Percentiles rank a stretch among this genome's conserved stretches.
These are phyloP conservation scores for Tanozyma kutaoensis DNA, from an alignment of 805 yeast genomes.

Conservation along the genomic window DNA sequence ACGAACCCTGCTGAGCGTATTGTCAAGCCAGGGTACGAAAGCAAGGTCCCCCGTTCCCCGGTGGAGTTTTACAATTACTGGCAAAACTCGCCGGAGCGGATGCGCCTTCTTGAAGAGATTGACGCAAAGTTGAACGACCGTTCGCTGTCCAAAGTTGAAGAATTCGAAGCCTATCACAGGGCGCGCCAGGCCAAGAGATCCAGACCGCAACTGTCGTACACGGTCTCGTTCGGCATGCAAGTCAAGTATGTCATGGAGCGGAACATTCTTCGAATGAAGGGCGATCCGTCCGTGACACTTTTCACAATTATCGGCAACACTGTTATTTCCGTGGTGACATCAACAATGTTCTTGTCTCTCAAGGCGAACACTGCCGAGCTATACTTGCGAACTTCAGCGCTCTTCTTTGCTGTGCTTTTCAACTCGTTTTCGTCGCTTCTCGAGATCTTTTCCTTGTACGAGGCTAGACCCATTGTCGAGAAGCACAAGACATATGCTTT, in stretches of 20 bases:
- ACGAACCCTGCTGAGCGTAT: constrained; percentile 55
- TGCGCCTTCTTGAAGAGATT: constrained; percentile 24
- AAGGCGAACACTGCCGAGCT: constrained; percentile 38
- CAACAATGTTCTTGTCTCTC: constrained; percentile 45
- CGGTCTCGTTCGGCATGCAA: constrained; percentile 17
- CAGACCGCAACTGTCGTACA: constrained; percentile 24
- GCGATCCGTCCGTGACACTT: constrained; percentile 43
- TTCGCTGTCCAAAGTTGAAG: constrained; percentile 2
- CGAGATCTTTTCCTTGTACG: constrained; percentile 45
- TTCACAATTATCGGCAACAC: constrained; percentile 38
- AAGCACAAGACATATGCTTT: constrained; percentile 64
- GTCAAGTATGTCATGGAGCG: constrained; percentile 35
- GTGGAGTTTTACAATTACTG: constrained; percentile 48
- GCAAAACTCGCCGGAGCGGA: constrained; percentile 41
- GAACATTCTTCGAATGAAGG: constrained; percentile 39
- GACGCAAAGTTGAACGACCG: constrained; percentile 21
- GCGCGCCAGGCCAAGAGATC: constrained; percentile 20
- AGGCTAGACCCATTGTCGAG: constrained; percentile 49
- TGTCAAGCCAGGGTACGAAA: constrained; percentile 32
- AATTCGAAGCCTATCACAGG: constrained; percentile 9
- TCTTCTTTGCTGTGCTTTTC: constrained; percentile 48
- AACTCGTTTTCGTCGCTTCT: constrained; percentile 49
- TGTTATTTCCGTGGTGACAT: constrained; percentile 44
- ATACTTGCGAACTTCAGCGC: constrained; percentile 48
- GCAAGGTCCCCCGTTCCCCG: constrained; percentile 40